Percentiles rank a stretch among this genome's conserved stretches.
These are phyloP conservation scores for Syzygium aqueum DNA, from an alignment of 345 rosid genomes.

Conservation along the genomic window DNA sequence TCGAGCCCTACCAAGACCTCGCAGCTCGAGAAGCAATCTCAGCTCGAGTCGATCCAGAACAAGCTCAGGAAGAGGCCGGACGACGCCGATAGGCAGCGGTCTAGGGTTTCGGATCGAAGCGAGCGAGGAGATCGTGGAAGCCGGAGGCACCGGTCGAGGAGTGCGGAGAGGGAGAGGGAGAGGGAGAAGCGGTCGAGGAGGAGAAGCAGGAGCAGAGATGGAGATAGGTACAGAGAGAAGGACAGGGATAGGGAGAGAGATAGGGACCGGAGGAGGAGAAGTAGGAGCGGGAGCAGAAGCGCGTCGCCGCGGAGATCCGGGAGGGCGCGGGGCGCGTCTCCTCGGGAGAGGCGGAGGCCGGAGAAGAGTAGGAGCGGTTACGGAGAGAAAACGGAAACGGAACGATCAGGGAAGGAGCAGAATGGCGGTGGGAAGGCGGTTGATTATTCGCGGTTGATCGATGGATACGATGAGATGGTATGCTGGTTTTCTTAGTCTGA, in stretches of 20 bases:
- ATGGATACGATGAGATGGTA: constrained; percentile 77
- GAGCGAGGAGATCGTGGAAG: background rate
- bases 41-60: constrained; percentile 54
- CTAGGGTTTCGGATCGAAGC: constrained; percentile 19
- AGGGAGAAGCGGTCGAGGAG: constrained; percentile 24
- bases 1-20: constrained; percentile 46
- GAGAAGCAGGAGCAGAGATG: constrained; percentile 33
- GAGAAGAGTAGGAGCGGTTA: constrained; percentile 5
- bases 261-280: constrained; percentile 2
- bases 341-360: constrained; percentile 25
- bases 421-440: constrained; percentile 3
- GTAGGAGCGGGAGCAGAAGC: constrained; percentile 30
- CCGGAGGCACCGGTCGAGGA: constrained; percentile 16
- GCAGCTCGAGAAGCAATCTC: constrained; percentile 46
- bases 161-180: constrained; percentile 31
- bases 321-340: background rate
- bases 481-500: background rate
- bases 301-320: constrained; percentile 23
- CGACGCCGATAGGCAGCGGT: background rate
- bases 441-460: constrained; percentile 54
- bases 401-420: constrained; percentile 12
- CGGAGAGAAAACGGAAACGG: background rate
- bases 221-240: constrained; percentile 25
- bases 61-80: constrained; percentile 58
- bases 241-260: constrained; percentile 9